phyloP scores from a whole-genome alignment of 352 stramenopile genomes.

The Hyphochytrium catenoides region DNA sequence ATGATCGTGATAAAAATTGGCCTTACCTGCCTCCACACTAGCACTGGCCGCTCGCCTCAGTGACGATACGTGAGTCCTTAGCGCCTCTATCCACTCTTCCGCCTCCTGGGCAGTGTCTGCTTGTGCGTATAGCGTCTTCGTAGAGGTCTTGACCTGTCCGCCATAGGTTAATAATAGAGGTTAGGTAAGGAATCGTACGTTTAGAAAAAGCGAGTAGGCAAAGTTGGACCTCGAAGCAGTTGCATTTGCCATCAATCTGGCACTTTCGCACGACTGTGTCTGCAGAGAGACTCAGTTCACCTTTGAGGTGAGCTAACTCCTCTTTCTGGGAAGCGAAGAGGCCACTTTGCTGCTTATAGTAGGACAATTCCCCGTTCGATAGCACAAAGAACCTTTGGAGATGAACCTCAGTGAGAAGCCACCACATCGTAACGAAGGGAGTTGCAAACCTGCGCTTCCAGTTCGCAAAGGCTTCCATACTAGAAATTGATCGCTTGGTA shows the following conservation, averaged over 20 bases:
- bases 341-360: conserved; percentile 56
- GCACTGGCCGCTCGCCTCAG: too few relatives aligned
- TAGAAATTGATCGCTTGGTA: conserved; percentile 56
- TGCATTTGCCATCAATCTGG: conserved; percentile 56
- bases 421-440: too few relatives aligned
- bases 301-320: conserved; percentile 46
- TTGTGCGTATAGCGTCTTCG: conserved; percentile 63
- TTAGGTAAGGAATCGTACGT: too few relatives aligned
- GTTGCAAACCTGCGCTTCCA: conserved; percentile 61
- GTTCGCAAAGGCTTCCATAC: conserved; percentile 60
- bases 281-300: conserved; percentile 42
- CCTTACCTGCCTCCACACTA: too few relatives aligned
- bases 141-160: conserved; percentile 39
- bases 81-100: conserved; percentile 63
- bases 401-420: too few relatives aligned
- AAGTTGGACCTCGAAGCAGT: conserved; percentile 63
- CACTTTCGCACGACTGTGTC: conserved; percentile 52
- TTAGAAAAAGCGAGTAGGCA: too few relatives aligned
- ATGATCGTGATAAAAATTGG: too few relatives aligned
- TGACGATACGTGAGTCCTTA: conserved; percentile 39
- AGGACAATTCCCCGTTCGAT: conserved; percentile 45
- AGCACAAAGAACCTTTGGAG: conserved; percentile 70
- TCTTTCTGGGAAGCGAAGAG: conserved; percentile 62
- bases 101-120: conserved; percentile 44
- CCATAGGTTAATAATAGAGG: too few relatives aligned